Base-by-base conservation (phyloP, 2,329 filamentous ascomycete genomes). In the Chalaropsis ovoidea region DNA sequence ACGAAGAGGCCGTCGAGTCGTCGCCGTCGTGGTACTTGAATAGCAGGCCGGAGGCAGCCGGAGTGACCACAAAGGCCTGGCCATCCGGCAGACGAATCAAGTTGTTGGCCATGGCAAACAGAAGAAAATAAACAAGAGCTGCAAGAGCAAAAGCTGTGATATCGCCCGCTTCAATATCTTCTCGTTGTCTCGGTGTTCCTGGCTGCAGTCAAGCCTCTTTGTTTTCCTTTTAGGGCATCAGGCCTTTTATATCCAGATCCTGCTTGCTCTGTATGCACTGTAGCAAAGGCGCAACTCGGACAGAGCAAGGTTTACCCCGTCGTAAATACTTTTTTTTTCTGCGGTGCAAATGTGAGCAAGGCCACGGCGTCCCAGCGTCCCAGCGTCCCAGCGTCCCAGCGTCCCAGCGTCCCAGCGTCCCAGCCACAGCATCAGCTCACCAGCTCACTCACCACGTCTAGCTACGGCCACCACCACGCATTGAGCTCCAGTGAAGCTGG, bases 41-140 rank as follows among this genome's bases (percentile, higher is more conserved):
- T 71, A 87, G 89, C 65, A 94, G 81, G 41, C 93, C 93, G n/a
- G 89, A 90, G 74, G 96, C 96, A 31, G 96, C 90, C 0, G 91
- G 89, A 15, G 85, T 85, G 41, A 95, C 88, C 2, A 86, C 87
- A 72, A 94, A 82, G 69, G 81, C 86, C 76, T 94, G 90, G 72
- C 92, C 93, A 76, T 96, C 95, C 61, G 93, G 93, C 70, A 97
- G 80, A 74, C 88, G 83, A 67, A 92, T 79, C 60, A 82, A 74
- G 67, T 77, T 73, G 5, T 61, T 39, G 13, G 15, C 19, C 39
- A 45, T 58, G 15, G 7, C n/a, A 35, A 39, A 60, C 11, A 49
- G 43, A 49, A 41, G 22, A 39, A 61, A 4, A 41, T 13, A 8
- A 56, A 56, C 2, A 58, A 27, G 22, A 27, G 7, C 39, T 42